Evolutionary conservation across 2,329 filamentous ascomycete species (phyloP).

Genomic region (Aspergillus arachidicola): DNA sequence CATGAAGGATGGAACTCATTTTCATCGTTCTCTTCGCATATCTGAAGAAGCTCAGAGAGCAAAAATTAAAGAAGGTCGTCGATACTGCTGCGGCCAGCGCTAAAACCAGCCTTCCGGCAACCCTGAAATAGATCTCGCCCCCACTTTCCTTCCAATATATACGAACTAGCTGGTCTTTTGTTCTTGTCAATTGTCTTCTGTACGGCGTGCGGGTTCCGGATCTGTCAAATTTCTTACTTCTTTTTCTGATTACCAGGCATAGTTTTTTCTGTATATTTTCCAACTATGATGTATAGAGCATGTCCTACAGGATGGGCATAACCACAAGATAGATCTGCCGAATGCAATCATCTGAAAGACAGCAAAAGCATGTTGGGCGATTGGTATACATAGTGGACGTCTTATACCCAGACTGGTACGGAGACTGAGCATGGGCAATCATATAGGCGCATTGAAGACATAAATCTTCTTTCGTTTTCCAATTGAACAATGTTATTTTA

Average conservation of each 20-base stretch:
- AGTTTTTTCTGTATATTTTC: slow-evolving; percentile 17
- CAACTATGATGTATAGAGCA: slow-evolving; percentile 19
- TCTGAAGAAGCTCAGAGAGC: slow-evolving; percentile 68
- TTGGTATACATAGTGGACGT: neutral
- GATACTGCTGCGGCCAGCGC: slow-evolving; percentile 65
- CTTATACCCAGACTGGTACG: neutral
- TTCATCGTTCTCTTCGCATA: slow-evolving; percentile 88
- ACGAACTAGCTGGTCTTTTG: slow-evolving; percentile 4
- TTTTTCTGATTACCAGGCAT: slow-evolving; percentile 8
- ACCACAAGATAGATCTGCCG: slow-evolving; percentile 9
- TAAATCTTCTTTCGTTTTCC: neutral
- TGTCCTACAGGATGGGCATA: slow-evolving; percentile 7
- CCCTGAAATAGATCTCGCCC: slow-evolving; percentile 46
- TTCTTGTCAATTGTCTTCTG: slow-evolving; percentile 8
- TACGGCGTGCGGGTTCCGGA: slow-evolving; percentile 23
- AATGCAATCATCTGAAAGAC: neutral
- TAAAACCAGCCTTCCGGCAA: slow-evolving; percentile 54
- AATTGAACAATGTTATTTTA: neutral
- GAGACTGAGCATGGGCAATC: neutral
- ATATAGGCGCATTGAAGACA: neutral
- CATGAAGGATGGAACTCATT: slow-evolving; percentile 74
- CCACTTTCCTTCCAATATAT: slow-evolving; percentile 18
- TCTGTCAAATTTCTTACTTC: slow-evolving; percentile 12
- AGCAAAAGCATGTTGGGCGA: neutral
- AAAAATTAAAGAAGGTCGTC: slow-evolving; percentile 70